Conservation (phyloP, 108 stramenopile species). For the Skeletonema grethae region DNA sequence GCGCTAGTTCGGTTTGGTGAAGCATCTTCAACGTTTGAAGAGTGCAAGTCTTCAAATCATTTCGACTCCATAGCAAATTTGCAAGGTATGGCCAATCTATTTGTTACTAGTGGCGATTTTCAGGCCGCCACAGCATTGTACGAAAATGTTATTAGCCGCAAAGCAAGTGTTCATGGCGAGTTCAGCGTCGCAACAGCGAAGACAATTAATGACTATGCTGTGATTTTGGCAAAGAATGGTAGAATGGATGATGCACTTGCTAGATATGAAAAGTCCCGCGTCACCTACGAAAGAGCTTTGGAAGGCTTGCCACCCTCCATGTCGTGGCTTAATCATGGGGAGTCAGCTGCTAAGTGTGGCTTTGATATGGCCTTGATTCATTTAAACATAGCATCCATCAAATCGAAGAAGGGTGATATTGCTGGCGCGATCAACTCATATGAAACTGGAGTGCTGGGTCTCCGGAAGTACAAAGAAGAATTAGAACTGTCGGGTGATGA, state of each 20-base stretch:
- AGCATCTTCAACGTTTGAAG: constrained; percentile 82
- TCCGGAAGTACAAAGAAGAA: constrained; percentile 71
- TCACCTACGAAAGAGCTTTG: constrained; percentile 64
- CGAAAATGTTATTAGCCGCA: constrained; percentile 85
- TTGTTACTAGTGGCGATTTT: constrained; percentile 83
- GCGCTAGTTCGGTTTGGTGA: constrained; percentile 81
- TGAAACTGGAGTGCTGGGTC: constrained; percentile 78
- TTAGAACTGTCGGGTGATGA: constrained; percentile 57
- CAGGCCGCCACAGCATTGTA: constrained; percentile 77
- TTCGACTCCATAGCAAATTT: constrained; percentile 85
- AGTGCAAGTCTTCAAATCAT: constrained; percentile 75
- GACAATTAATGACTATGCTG: constrained; percentile 87
- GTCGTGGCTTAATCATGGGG: constrained; percentile 54
- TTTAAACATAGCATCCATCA: constrained; percentile 88
- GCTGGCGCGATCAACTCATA: constrained; percentile 74
- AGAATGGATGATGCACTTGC: constrained; percentile 81
- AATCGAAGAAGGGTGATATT: constrained; percentile 83
- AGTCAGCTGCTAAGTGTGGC: constrained; percentile 83
- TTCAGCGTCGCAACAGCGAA: constrained; percentile 77
- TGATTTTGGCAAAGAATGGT: constrained; percentile 85
- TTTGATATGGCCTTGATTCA: constrained; percentile 87
- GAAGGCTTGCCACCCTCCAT: constrained; percentile 55
- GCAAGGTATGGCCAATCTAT: constrained; percentile 77
- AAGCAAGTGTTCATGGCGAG: constrained; percentile 73
- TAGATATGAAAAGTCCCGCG: constrained; percentile 74